Percentiles rank a stretch among this genome's conserved stretches.
These are phyloP conservation scores for Conringia planisiliqua DNA, from an alignment of 345 rosid genomes.

Conservation along the genomic window DNA sequence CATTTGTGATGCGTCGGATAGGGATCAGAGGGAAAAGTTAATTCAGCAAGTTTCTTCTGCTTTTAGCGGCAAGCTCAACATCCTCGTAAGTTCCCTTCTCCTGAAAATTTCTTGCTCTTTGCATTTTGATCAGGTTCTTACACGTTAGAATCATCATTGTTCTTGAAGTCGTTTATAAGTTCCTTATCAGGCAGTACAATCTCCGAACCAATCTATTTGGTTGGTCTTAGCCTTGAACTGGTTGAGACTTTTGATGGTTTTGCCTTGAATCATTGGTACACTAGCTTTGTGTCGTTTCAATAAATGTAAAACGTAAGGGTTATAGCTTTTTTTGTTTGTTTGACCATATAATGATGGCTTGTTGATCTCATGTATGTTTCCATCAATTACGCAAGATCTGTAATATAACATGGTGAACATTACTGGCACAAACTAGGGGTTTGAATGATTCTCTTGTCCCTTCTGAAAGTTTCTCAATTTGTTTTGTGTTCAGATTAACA, in stretches of 20 bases:
- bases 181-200: background rate
- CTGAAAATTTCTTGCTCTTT: background rate
- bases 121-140: too few species aligned
- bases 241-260: constrained; percentile 2
- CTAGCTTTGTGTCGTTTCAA: background rate
- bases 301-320: background rate
- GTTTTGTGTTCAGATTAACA: constrained; percentile 57
- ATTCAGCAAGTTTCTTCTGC: constrained; percentile 48
- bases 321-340: background rate
- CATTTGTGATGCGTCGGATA: constrained; percentile 60
- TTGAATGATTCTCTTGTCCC: background rate
- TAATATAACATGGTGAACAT: background rate
- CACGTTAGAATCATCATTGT: background rate
- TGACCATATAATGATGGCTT: background rate
- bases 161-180: constrained; percentile 34
- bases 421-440: background rate
- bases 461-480: background rate
- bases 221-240: constrained; percentile 3
- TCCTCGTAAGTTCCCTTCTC: constrained; percentile 47
- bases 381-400: background rate
- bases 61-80: constrained; percentile 58
- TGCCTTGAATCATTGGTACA: background rate
- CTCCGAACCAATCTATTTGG: background rate
- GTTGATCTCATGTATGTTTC: background rate
- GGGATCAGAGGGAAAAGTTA: constrained; percentile 51